Percentiles rank a stretch among this genome's conserved stretches.
Evolutionary conservation across 345 rosid species (phyloP).

Genomic region (Citrus sp.): DNA sequence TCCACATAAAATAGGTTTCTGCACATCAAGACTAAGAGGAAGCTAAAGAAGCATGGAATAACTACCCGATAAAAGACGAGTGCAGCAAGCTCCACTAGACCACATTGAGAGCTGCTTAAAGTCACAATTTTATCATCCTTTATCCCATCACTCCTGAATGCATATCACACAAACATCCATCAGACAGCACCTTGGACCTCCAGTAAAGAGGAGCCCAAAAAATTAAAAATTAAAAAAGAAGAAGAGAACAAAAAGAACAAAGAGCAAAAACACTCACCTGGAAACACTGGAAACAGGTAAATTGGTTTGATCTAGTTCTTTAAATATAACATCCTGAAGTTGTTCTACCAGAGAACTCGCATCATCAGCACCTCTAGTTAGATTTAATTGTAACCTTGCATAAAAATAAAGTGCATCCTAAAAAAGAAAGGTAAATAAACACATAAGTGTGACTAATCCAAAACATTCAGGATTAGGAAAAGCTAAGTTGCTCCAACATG

Average conservation of each 20-base stretch:
- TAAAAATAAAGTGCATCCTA: conserved; percentile 75
- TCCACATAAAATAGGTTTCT: background rate
- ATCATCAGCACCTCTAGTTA: conserved; percentile 54
- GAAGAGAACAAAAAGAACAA: background rate
- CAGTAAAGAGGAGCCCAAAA: background rate
- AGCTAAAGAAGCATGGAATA: conserved; percentile 1
- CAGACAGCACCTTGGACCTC: conserved; percentile 15
- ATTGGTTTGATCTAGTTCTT: conserved; percentile 79
- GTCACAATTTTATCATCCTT: conserved; percentile 76
- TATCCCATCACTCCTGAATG: conserved; percentile 61
- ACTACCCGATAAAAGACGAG: conserved; percentile 68
- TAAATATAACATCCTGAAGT: conserved; percentile 70
- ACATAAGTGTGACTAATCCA: conserved; percentile 1
- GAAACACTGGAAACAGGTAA: conserved; percentile 37
- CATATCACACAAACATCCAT: conserved; percentile 9
- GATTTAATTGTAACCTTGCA: conserved; percentile 70
- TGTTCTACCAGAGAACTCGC: conserved; percentile 64
- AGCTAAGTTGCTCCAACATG: conserved; percentile 2
- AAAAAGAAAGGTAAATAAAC: conserved; percentile 21
- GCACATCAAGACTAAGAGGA: conserved; percentile 3
- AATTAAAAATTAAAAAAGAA: background rate
- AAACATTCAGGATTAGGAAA: conserved; percentile 4
- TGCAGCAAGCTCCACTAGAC: conserved; percentile 80
- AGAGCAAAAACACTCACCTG: conserved; percentile 42
- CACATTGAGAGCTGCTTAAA: conserved; percentile 55